Conservation (phyloP, 208 protist genomes). For the Wallacemonas sp. region DNA sequence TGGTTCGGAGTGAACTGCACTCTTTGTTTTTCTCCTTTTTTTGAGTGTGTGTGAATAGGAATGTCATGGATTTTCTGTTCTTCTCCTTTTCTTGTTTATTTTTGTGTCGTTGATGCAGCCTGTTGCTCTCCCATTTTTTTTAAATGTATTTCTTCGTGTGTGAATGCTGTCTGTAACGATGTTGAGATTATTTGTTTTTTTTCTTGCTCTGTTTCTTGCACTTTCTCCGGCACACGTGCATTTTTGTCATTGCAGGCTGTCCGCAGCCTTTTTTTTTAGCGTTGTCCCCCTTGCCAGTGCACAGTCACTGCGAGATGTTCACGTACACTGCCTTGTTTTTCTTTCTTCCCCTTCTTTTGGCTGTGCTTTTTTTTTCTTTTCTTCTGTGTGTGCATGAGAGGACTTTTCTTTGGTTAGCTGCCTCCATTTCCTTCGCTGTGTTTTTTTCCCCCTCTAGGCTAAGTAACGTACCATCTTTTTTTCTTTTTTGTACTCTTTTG, state of each 20-base stretch:
- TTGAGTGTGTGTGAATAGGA: too few relatives aligned
- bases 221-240: constrained; percentile 11
- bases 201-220: constrained; percentile 17
- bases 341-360: neutral
- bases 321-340: neutral
- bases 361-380: constrained; percentile 13
- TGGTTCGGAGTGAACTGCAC: too few relatives aligned
- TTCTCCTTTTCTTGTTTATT: constrained; percentile 17
- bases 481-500: constrained; percentile 5
- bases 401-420: neutral
- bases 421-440: neutral
- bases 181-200: constrained; percentile 19
- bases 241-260: too few relatives aligned
- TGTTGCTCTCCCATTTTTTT: neutral
- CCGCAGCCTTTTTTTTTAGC: neutral
- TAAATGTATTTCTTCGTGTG: constrained; percentile 9
- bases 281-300: too few relatives aligned
- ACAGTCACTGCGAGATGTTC: too few relatives aligned
- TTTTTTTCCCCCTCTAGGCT: neutral
- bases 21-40: too few relatives aligned
- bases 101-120: constrained; percentile 2
- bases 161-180: neutral
- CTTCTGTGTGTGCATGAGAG: constrained; percentile 10
- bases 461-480: too few relatives aligned
- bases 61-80: too few relatives aligned